Evolutionary conservation across 140 eudicot species (phyloP).

Genomic region (Cichorium intybus): DNA sequence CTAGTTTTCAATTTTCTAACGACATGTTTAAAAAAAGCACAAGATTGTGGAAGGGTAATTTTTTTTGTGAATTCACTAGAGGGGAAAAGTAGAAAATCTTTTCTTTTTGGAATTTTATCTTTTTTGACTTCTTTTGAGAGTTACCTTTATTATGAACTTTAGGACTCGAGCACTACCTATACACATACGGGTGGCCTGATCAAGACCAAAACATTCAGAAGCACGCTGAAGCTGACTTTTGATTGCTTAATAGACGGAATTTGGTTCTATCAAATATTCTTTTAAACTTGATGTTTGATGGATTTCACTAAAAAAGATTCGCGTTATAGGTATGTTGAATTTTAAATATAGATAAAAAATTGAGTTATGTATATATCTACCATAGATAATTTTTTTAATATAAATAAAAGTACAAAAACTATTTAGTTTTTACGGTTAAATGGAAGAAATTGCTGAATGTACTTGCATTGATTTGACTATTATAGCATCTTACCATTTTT

Average conservation of each 20-base stretch:
- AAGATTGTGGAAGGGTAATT: constrained; percentile 16
- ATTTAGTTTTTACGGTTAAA: no score
- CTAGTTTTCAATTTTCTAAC: not conserved
- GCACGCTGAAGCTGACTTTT: constrained; percentile 39
- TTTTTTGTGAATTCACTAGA: constrained; percentile 18
- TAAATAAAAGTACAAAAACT: no score
- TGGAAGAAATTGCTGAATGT: no score
- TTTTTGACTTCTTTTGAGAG: constrained; percentile 40
- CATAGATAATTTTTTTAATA: not conserved
- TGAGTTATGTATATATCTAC: not conserved
- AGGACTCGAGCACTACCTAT: constrained; percentile 42
- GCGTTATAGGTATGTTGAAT: no score
- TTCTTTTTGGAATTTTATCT: constrained; percentile 34
- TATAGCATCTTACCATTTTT: not conserved
- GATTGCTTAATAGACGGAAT: not conserved
- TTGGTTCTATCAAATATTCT: not conserved
- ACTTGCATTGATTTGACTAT: not conserved
- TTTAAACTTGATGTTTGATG: not conserved
- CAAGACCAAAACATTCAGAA: constrained; percentile 24
- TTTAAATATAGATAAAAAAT: no score
- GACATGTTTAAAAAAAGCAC: constrained; percentile 16
- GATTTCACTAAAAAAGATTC: not conserved
- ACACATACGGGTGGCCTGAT: constrained; percentile 23
- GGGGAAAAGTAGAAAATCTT: constrained; percentile 32
- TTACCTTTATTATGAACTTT: constrained; percentile 41